A percentile compares a stretch with the other conserved stretches of the same genome.
These are phyloP conservation scores for Lodderomyces margitis DNA, from an alignment of 1,139 yeast species.

Conservation along the genomic window DNA sequence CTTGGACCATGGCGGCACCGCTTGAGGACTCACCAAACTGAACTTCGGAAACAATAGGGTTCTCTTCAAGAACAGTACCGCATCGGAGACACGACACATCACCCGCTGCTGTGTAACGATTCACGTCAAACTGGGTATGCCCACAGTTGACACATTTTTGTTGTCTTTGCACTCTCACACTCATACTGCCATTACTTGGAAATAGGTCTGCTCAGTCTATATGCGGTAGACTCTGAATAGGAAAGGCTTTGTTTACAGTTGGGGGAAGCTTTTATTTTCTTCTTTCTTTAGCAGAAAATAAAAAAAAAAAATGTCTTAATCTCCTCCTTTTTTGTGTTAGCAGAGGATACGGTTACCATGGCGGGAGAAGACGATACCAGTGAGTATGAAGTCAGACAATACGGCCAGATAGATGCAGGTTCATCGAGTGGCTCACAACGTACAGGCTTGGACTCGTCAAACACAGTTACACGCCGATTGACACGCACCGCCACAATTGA, in stretches of 20 bases:
- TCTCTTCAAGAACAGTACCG: constrained; percentile 87
- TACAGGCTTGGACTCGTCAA: neutral
- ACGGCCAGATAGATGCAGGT: constrained; percentile 1
- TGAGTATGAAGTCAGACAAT: neutral
- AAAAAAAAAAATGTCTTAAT: neutral
- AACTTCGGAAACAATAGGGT: constrained; percentile 92
- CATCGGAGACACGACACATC: constrained; percentile 78
- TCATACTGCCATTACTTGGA: neutral
- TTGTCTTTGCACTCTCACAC: constrained; percentile 11
- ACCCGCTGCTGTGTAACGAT: constrained; percentile 56
- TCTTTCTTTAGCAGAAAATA: neutral
- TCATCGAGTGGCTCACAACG: neutral
- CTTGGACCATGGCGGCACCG: constrained; percentile 96
- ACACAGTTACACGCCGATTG: neutral
- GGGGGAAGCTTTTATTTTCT: neutral
- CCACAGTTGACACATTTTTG: constrained; percentile 34
- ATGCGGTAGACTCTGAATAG: too few species aligned
- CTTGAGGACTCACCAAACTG: constrained; percentile 88
- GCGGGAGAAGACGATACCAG: neutral
- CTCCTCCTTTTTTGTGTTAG: neutral
- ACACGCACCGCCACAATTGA: neutral
- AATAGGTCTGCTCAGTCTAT: too few species aligned
- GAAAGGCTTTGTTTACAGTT: neutral
- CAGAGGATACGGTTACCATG: neutral
- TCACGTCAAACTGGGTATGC: constrained; percentile 30